Percentiles rank a stretch among this genome's conserved stretches.
Conservation (phyloP, 2,329 filamentous ascomycete genomes). For the Phialophora verrucosa region DNA sequence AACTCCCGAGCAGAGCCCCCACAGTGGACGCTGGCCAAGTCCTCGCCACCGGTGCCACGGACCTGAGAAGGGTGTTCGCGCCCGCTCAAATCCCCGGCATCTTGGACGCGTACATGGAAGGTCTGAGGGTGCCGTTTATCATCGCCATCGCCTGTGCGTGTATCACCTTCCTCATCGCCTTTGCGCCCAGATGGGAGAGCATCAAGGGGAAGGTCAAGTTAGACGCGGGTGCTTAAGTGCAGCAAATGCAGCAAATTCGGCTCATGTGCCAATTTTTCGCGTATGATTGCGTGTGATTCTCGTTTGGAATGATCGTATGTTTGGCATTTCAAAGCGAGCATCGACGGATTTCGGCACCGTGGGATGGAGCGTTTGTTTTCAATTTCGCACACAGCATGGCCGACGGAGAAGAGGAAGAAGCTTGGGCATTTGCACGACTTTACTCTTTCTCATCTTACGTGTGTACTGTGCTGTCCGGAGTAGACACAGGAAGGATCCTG, state of each 20-base stretch:
- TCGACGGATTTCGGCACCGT: too few species aligned
- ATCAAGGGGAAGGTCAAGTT: slow-evolving; percentile 39
- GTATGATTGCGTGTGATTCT: too few species aligned
- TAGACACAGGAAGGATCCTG: too few species aligned
- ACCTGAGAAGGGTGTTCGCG: slow-evolving; percentile 42
- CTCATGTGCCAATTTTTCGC: too few species aligned
- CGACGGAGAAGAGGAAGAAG: too few species aligned
- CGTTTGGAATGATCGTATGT: too few species aligned
- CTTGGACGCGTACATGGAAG: slow-evolving; percentile 44
- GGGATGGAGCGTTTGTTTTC: too few species aligned
- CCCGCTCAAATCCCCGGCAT: slow-evolving; percentile 40
- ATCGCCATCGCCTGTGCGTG: slow-evolving; percentile 37
- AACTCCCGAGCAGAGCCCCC: slow-evolving; percentile 39
- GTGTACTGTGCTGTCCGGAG: too few species aligned
- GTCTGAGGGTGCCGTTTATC: slow-evolving; percentile 40
- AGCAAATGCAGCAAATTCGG: not conserved
- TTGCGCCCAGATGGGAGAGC: slow-evolving; percentile 38
- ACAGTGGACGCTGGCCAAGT: slow-evolving; percentile 40
- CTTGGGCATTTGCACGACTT: too few species aligned
- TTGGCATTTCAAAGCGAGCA: too few species aligned
- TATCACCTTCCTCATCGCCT: slow-evolving; percentile 32
- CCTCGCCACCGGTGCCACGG: slow-evolving; percentile 43
- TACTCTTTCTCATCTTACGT: too few species aligned
- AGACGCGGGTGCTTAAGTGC: slow-evolving; percentile 25
- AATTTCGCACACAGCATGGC: too few species aligned